These are phyloP conservation scores for Phytophthora rubi DNA, from an alignment of 352 stramenopile species.

Conservation along the genomic window DNA sequence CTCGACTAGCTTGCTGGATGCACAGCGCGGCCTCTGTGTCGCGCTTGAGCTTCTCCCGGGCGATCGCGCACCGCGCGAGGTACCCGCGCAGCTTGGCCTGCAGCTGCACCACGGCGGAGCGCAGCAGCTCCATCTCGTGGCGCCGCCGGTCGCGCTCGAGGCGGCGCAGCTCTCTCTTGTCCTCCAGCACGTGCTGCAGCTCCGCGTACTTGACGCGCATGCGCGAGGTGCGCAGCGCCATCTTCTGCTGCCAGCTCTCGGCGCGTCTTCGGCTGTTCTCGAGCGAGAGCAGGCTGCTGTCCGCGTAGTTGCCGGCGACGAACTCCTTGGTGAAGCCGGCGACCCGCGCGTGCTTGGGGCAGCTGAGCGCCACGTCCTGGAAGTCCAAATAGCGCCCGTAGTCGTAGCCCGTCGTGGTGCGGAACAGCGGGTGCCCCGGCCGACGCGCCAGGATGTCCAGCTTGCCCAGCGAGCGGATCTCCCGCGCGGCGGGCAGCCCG, in stretches of 20 bases:
- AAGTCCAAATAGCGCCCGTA: constrained; percentile 66
- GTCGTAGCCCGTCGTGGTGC: constrained; percentile 66
- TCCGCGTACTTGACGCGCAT: constrained; percentile 74
- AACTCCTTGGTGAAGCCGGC: constrained; percentile 67
- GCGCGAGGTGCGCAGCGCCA: constrained; percentile 53
- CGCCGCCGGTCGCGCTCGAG: constrained; percentile 44
- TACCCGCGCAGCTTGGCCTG: constrained; percentile 43
- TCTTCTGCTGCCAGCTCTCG: constrained; percentile 62
- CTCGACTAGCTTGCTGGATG: constrained; percentile 60
- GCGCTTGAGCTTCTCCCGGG: constrained; percentile 20
- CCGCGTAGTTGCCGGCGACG: constrained; percentile 53
- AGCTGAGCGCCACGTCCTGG: constrained; percentile 56
- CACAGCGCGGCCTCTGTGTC: constrained; percentile 46
- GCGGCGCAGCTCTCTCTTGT: constrained; percentile 48
- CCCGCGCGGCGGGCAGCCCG: constrained; percentile 34
- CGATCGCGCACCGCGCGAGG: constrained; percentile 29
- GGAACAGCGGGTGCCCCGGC: constrained; percentile 55
- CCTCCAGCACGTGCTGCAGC: constrained; percentile 58
- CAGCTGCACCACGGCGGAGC: constrained; percentile 33
- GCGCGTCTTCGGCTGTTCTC: constrained; percentile 60
- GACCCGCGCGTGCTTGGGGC: constrained; percentile 54
- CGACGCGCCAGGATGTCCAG: constrained; percentile 49
- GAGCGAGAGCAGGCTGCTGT: constrained; percentile 62
- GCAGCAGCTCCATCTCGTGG: constrained; percentile 40
- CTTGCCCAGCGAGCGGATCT: constrained; percentile 57